phyloP scores from a whole-genome alignment of 495 filamentous ascomycete genomes.

The Penicillium psychrofluorescens region DNA sequence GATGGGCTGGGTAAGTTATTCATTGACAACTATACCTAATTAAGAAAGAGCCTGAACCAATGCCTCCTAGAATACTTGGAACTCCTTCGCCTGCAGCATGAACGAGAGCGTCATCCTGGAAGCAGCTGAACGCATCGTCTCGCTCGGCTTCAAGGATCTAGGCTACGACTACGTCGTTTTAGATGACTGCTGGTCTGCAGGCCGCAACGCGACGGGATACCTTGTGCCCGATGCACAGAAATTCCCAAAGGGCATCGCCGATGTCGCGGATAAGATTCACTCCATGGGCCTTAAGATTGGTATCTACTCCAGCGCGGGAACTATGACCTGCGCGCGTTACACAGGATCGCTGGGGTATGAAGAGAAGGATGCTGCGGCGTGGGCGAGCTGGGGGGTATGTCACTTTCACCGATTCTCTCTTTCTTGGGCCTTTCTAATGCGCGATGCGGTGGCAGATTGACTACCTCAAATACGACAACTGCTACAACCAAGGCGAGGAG shows the following conservation, averaged over 20 bases:
- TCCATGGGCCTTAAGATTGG: conserved; percentile 38
- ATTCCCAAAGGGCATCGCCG: conserved; percentile 43
- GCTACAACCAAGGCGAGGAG: conserved; percentile 47
- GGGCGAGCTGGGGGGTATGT: conserved; percentile 53
- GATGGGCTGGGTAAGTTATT: conserved; percentile 27
- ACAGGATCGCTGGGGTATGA: conserved; percentile 53
- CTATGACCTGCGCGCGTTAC: conserved; percentile 38
- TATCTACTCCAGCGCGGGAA: conserved; percentile 45
- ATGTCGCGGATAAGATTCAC: conserved; percentile 36
- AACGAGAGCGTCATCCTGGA: conserved; percentile 40
- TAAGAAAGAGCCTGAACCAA: not conserved
- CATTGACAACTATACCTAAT: not conserved
- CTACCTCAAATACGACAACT: conserved; percentile 70
- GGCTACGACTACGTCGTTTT: conserved; percentile 52
- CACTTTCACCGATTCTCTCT: not conserved
- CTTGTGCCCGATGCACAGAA: conserved; percentile 33
- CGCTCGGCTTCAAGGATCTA: conserved; percentile 42
- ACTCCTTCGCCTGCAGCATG: conserved; percentile 46
- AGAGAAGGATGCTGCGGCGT: conserved; percentile 52
- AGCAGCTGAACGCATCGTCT: conserved; percentile 41
- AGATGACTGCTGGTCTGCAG: conserved; percentile 44
- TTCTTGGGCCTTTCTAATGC: not conserved
- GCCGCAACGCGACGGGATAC: conserved; percentile 29
- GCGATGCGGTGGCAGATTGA: conserved; percentile 10
- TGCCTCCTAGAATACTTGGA: conserved; percentile 39